Evolutionary conservation across 2,329 filamentous ascomycete genomes (phyloP), one percentile per base, ranked within the genome.

Genomic region (Penicillium concentricum): DNA sequence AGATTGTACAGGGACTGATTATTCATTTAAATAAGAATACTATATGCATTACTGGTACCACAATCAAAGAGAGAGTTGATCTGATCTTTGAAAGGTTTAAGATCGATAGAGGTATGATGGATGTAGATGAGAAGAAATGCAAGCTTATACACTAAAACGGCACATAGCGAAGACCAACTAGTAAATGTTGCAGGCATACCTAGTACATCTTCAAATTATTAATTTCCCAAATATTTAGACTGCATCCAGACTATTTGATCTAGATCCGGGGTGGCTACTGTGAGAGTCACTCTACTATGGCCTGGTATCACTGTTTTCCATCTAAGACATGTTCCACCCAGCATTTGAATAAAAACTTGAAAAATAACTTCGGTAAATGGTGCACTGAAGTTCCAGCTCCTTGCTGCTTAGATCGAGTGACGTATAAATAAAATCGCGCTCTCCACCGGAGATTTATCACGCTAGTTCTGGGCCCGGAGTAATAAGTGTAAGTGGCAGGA

Each of bases 101-200:
- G 22, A n/a, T 24, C 5, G 22, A 24, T 24, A 24, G 22, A 24
- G 22, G 22, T 24, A 24, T 3, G 5, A 24, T 24, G 22, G 22
- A 24, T 24, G 5, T 24, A 24, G 22, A 24, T 24, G 22, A 24
- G 22, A 24, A 24, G 22, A 24, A 5, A 24, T 3, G 22, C 5
- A 24, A 3, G 22, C 3, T 24, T 24, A 24, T 24, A n/a, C n/a
- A n/a, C n/a, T n/a, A n/a, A n/a, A n/a, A n/a, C n/a, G n/a, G n/a
- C n/a, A n/a, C n/a, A n/a, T n/a, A n/a, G n/a, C n/a, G n/a, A n/a
- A 24, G 22, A 24, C 5, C 22, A 24, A 24, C 22, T 24, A 67
- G 42, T 73, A 65, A 76, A 80, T 2, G 59, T 57, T 3, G 56
- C 58, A 16, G 61, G 54, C 39, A 64, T 58, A n/a, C n/a, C n/a